Conservation (phyloP, 2,329 filamentous ascomycete genomes). For the Alternaria sp. region DNA sequence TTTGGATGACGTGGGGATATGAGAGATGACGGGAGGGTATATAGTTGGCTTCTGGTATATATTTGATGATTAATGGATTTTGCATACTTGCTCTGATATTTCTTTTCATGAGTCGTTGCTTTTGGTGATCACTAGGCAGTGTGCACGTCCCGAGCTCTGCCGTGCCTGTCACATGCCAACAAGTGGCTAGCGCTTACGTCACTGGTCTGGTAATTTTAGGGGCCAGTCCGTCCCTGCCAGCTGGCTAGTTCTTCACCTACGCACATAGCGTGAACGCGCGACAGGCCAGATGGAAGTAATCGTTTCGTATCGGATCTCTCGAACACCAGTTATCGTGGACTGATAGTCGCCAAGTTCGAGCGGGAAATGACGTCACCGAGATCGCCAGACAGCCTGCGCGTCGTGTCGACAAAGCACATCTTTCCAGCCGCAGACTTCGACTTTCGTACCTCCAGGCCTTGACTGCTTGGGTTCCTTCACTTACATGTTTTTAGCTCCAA, state of each 20-base stretch:
- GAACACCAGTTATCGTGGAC: not conserved
- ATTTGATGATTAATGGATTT: not conserved
- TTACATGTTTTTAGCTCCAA: not conserved
- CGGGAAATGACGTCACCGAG: not conserved
- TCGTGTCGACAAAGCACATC: not conserved
- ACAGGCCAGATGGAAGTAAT: not conserved
- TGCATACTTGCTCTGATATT: rapidly evolving
- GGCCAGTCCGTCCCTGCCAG: not conserved
- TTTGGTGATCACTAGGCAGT: not conserved
- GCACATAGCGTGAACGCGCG: not conserved
- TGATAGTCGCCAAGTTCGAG: not conserved
- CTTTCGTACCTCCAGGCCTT: not conserved
- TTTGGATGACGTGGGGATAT: not conserved
- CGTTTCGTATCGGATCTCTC: not conserved
- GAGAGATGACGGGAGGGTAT: not conserved
- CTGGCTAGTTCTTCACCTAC: not conserved
- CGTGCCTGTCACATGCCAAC: not conserved
- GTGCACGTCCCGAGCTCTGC: not conserved
- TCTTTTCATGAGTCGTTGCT: not conserved
- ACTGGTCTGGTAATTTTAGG: not conserved
- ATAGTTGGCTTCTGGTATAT: not conserved
- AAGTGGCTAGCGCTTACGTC: not conserved
- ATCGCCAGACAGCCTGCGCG: not conserved
- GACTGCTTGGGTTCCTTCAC: not conserved
- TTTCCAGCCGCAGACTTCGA: not conserved